Evolutionary conservation across 495 filamentous ascomycete genomes (phyloP).

Genomic region (Hypoxylon fuscum): DNA sequence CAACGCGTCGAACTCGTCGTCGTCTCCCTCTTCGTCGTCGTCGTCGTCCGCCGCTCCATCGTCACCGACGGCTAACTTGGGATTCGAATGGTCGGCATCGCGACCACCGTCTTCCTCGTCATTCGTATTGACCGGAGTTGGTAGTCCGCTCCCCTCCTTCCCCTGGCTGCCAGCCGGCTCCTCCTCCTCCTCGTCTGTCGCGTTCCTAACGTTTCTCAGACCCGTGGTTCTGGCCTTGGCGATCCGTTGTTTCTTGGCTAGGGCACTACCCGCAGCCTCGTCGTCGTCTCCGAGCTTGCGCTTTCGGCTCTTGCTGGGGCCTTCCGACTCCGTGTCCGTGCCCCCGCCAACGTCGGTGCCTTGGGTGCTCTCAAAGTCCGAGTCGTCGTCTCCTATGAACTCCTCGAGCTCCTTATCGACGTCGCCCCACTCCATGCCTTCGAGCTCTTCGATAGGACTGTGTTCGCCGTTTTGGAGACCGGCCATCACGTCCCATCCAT

Average conservation of each 20-base stretch:
- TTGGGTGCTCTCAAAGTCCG: slow-evolving; percentile 54
- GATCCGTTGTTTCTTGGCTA: slow-evolving; percentile 58
- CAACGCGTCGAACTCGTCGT: slow-evolving; percentile 68
- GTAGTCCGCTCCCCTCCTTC: slow-evolving; percentile 54
- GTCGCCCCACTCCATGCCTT: slow-evolving; percentile 66
- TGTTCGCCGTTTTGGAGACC: slow-evolving; percentile 57
- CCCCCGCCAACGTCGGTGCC: slow-evolving; percentile 43
- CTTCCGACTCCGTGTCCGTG: slow-evolving; percentile 40
- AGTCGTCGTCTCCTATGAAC: slow-evolving; percentile 74
- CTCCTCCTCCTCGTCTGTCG: slow-evolving; percentile 49
- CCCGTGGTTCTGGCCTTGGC: slow-evolving; percentile 58
- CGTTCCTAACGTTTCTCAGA: slow-evolving; percentile 55
- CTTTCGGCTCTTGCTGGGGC: slow-evolving; percentile 37
- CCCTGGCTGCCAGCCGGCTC: too few relatives aligned
- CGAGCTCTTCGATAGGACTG: slow-evolving; percentile 62
- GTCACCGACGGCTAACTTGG: slow-evolving; percentile 8
- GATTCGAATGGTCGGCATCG: too few relatives aligned
- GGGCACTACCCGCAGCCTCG: slow-evolving; percentile 35
- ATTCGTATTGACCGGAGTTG: slow-evolving; percentile 58
- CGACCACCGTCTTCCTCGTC: slow-evolving; percentile 57
- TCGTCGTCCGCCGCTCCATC: slow-evolving; percentile 38
- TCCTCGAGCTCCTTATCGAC: slow-evolving; percentile 80
- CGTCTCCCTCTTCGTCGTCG: slow-evolving; percentile 44
- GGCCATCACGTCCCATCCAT: slow-evolving; percentile 51
- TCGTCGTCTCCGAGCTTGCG: slow-evolving; percentile 46